Percentiles rank a stretch among this genome's conserved stretches.
Conservation (phyloP, 805 yeast species). For the Wickerhamomyces queroliae region DNA sequence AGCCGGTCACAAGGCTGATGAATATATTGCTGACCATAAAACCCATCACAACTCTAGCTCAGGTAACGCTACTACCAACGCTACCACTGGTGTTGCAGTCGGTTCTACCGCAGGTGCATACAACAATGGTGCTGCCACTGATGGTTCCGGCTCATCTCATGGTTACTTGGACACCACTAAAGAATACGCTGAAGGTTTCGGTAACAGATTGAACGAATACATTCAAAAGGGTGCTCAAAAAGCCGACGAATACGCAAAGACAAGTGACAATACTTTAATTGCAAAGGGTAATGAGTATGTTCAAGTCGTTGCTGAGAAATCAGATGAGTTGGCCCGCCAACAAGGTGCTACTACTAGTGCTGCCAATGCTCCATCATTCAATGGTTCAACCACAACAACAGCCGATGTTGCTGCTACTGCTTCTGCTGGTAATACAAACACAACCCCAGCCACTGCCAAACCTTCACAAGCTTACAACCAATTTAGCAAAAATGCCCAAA, state of each 20-base stretch:
- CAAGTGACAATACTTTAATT: conserved; percentile 7
- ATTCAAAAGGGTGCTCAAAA: conserved; percentile 13
- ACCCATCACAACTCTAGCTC: too few relatives aligned
- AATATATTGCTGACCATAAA: too few relatives aligned
- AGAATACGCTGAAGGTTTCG: conserved; percentile 4
- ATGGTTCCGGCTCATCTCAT: too few relatives aligned
- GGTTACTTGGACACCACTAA: conserved; percentile 6
- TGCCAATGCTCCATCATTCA: background rate
- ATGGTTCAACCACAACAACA: background rate
- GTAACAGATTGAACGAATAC: conserved; percentile 6
- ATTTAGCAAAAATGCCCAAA: conserved; percentile 1
- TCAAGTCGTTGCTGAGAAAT: conserved; percentile 11
- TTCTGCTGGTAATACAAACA: background rate
- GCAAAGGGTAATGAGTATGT: conserved; percentile 7
- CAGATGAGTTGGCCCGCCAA: conserved; percentile 8
- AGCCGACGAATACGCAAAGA: conserved; percentile 10
- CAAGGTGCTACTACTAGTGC: background rate
- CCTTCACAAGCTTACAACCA: conserved; percentile 1
- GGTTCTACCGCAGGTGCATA: too few relatives aligned
- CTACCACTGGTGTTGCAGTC: too few relatives aligned
- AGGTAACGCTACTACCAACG: too few relatives aligned
- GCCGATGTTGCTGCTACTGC: background rate
- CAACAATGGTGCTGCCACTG: too few relatives aligned
- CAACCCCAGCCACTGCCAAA: background rate
- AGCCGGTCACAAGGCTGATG: conserved; percentile 14